Conservation (phyloP, 352 stramenopile species). For the Thalassiosira exigua region DNA sequence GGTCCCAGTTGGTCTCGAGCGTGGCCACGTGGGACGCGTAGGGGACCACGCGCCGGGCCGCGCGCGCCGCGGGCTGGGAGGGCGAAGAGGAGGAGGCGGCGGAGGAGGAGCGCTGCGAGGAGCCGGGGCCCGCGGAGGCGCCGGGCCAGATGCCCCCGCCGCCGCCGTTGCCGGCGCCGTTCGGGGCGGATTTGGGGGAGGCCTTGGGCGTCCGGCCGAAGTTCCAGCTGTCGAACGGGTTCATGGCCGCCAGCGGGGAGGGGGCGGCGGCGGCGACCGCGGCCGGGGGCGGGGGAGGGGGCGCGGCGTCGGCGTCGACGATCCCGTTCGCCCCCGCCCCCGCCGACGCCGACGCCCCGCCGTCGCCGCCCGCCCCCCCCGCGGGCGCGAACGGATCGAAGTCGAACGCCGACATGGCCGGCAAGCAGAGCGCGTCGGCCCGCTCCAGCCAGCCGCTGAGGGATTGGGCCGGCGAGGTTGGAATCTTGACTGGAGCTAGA, state of each 20-base stretch:
- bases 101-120: not conserved
- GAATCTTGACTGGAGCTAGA: not conserved
- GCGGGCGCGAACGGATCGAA: conserved; percentile 8
- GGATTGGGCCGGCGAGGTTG: not conserved
- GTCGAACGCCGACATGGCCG: conserved; percentile 1
- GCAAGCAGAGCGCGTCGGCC: not conserved
- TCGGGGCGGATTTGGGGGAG: not conserved
- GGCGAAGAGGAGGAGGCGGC: not conserved
- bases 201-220: not conserved
- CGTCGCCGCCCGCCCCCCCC: not conserved
- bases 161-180: not conserved
- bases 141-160: not conserved
- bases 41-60: conserved; percentile 17
- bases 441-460: not conserved
- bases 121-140: not conserved
- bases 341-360: not conserved
- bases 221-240: conserved; percentile 26
- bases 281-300: not conserved
- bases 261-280: not conserved
- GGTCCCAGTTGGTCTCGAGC: conserved; percentile 49
- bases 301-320: not conserved
- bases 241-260: not conserved
- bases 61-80: not conserved
- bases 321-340: not conserved
- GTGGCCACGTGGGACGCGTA: conserved; percentile 28